phyloP scores from a whole-genome alignment of 441 rosid species.

The Omphalea diandra region DNA sequence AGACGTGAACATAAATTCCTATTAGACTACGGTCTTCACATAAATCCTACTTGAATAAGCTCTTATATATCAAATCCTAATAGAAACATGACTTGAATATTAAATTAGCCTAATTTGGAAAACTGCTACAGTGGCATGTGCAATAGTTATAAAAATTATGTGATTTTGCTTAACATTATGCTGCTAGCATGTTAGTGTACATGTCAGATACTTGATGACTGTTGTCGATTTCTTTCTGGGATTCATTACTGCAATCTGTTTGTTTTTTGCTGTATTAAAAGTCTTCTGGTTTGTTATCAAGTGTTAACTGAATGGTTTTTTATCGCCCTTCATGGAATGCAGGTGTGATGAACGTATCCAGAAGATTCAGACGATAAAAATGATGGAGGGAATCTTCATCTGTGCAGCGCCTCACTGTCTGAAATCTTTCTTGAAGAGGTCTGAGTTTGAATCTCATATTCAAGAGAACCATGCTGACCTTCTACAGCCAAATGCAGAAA shows the following conservation, averaged over 20 bases:
- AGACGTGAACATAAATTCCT: no score
- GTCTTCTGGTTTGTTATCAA: not conserved
- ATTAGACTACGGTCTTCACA: no score
- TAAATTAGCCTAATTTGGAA: no score
- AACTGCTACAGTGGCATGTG: no score
- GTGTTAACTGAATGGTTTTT: not conserved
- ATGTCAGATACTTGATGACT: not conserved
- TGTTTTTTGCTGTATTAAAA: not conserved
- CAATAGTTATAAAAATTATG: no score
- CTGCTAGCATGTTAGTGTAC: not conserved
- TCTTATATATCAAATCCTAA: no score
- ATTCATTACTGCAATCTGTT: not conserved
- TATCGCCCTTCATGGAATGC: slow-evolving; percentile 21
- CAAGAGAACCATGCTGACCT: slow-evolving; percentile 61
- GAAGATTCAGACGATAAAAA: slow-evolving; percentile 90
- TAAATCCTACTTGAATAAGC: no score
- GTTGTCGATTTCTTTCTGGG: not conserved
- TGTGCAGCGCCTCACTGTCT: slow-evolving; percentile 99
- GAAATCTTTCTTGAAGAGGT: slow-evolving; percentile 73
- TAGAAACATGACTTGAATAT: no score
- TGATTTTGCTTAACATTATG: no score
- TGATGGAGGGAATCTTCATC: slow-evolving; percentile 95
- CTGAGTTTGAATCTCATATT: slow-evolving; percentile 78
- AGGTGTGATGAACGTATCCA: slow-evolving; percentile 94
- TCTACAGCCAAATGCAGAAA: slow-evolving; percentile 59